phyloP scores from a whole-genome alignment of 805 yeast genomes.

The Blastobotrys mokoenaii region DNA sequence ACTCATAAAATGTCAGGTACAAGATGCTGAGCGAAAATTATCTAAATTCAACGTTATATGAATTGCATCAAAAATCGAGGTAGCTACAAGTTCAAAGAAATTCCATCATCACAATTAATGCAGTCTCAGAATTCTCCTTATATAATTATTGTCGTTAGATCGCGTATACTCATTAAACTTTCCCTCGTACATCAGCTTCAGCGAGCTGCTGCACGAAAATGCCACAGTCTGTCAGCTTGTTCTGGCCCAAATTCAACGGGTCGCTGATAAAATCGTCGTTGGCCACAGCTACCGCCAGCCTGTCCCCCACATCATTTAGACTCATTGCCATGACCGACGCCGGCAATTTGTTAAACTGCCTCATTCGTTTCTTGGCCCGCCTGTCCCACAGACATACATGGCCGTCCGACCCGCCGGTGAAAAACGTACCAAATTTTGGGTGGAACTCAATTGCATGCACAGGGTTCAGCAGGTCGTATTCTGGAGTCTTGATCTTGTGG shows the following conservation, averaged over 20 bases:
- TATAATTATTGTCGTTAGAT: no score
- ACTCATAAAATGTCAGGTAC: no score
- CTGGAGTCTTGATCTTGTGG: slow-evolving; percentile 42
- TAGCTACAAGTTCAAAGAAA: no score
- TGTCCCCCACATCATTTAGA: slow-evolving; percentile 24
- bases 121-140: no score
- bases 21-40: no score
- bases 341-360: slow-evolving; percentile 30
- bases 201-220: no score
- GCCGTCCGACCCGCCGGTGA: slow-evolving; percentile 48
- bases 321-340: slow-evolving; percentile 38
- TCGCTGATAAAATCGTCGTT: slow-evolving; percentile 40
- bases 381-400: slow-evolving; percentile 44
- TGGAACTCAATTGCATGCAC: slow-evolving; percentile 42
- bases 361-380: slow-evolving; percentile 36
- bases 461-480: slow-evolving; percentile 45
- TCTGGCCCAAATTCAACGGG: slow-evolving; percentile 8
- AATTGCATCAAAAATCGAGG: no score
- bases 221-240: neutral
- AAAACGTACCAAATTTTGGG: slow-evolving; percentile 32
- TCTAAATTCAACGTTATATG: no score
- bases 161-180: no score
- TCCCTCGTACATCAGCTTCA: no score
- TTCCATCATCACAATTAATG: no score
- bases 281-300: slow-evolving; percentile 40